Evolutionary conservation across 177 flowering plant genomes (phyloP), one percentile per base, ranked within the genome.

Genomic region (Vitis hybrid): DNA sequence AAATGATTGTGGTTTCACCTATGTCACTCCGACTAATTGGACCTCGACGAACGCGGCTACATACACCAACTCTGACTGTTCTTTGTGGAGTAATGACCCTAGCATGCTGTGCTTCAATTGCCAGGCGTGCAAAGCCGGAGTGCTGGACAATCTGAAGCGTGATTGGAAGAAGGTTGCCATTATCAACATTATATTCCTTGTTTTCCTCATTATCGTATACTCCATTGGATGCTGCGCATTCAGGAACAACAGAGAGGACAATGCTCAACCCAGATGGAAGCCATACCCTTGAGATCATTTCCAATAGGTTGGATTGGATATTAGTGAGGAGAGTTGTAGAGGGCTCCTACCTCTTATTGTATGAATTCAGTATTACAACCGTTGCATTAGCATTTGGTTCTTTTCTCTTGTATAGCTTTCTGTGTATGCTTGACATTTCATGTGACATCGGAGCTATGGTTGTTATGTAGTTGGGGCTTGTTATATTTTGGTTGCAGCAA

Each of bases 151-250:
- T 81, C 60, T 89, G 33, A 90, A 83, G 84, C 74, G 67, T 4
- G 78, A 87, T 61, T 89, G 93, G 96, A 87, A 86, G 85, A 90
- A 80, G 80, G 84, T 83, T 51, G 96, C 96, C 0, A 67, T 86
- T 5, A 57, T 90, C 67, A 87, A 89, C 79, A 80, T 90, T 19
- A 73, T 87, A 16, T 83, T 87, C 85, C 86, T 90, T 48, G 57
- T 89, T 60, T 81, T 86, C 83, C 93, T 90, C 55, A 62, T 89
- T 56, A 60, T 89, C 12, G 87, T 87, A 14, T 89, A 89, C 83
- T 85, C 92, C 2, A 52, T 89, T 20, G 92, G 93, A 7, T 87
- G 93, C 81, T 89, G 89, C 48, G 93, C 93, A 0, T 89, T 88
- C 81, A 76, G 91, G 75, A 84, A 87, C 85, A 87, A 80, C 73